Conservation (phyloP, 2,329 filamentous ascomycete genomes). For the Cordyceps farinosa region DNA sequence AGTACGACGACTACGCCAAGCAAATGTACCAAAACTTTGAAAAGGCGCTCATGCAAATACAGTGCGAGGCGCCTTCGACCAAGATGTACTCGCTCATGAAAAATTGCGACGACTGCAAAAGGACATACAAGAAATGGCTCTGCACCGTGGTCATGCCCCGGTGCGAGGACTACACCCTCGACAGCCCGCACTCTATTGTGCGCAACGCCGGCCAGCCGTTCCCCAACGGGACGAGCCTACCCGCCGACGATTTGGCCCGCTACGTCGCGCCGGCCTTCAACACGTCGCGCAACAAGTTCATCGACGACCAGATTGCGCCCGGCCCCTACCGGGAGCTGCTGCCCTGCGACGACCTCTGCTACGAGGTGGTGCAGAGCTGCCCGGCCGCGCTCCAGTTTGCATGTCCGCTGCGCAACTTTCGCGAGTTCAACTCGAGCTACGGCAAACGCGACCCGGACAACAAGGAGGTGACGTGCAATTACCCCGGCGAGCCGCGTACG, state of each 20-base stretch:
- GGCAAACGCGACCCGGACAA: conserved; percentile 26
- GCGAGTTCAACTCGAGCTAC: conserved; percentile 36
- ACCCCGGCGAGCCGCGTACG: conserved; percentile 35
- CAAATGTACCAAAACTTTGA: conserved; percentile 72
- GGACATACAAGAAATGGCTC: conserved; percentile 89
- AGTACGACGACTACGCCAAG: conserved; percentile 75
- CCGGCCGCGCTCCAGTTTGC: conserved; percentile 70
- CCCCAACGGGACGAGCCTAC: conserved; percentile 60
- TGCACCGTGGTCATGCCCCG: conserved; percentile 90
- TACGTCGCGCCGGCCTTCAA: conserved; percentile 27
- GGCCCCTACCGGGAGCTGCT: conserved; percentile 93
- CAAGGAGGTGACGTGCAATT: conserved; percentile 35
- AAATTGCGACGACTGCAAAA: conserved; percentile 69
- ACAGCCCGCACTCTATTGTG: conserved; percentile 40
- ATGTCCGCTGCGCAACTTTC: conserved; percentile 56
- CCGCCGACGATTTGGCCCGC: conserved; percentile 28
- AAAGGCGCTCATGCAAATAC: conserved; percentile 76
- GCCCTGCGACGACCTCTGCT: conserved; percentile 85
- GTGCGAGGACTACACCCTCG: conserved; percentile 75
- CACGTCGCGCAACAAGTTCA: conserved; percentile 64
- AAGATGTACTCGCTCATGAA: conserved; percentile 78
- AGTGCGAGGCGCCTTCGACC: conserved; percentile 72
- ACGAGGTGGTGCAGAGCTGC: conserved; percentile 79
- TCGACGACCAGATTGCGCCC: conserved; percentile 68
- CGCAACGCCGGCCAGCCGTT: conserved; percentile 72